These are phyloP conservation scores for Pleurotus cornucopiae DNA, from an alignment of 768 basidiomycete genomes.

Conservation along the genomic window DNA sequence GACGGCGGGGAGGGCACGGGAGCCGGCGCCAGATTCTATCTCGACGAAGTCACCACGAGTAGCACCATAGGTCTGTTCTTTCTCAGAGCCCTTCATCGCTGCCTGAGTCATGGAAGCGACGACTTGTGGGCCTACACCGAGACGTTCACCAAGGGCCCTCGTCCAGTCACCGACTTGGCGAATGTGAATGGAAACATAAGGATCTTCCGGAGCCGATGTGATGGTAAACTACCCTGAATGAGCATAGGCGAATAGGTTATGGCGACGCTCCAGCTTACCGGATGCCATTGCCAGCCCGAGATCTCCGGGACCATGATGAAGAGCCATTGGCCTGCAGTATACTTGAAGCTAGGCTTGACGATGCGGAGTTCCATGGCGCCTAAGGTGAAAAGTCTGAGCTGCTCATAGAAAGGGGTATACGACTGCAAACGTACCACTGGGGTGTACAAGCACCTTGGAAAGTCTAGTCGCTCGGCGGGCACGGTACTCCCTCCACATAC, in stretches of 20 bases:
- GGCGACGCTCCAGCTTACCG: slow-evolving; percentile 50
- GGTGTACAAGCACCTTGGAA: slow-evolving; percentile 85
- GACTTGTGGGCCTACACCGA: slow-evolving; percentile 76
- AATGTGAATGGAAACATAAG: slow-evolving; percentile 88
- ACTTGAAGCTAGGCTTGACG: slow-evolving; percentile 87
- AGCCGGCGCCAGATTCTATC: slow-evolving; percentile 48
- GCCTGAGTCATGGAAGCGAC: slow-evolving; percentile 76
- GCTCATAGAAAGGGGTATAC: too few relatives aligned
- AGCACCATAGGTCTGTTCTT: slow-evolving; percentile 39
- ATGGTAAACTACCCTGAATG: slow-evolving; percentile 73
- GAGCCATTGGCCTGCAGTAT: slow-evolving; percentile 89
- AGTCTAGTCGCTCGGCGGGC: slow-evolving; percentile 74
- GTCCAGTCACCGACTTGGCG: slow-evolving; percentile 94
- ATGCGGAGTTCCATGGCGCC: slow-evolving; percentile 94
- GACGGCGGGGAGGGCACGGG: slow-evolving; percentile 59
- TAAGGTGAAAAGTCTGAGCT: slow-evolving; percentile 15
- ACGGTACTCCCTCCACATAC: slow-evolving; percentile 80
- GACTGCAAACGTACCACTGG: slow-evolving; percentile 55
- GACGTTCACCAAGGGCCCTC: slow-evolving; percentile 74
- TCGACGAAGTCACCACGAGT: slow-evolving; percentile 81
- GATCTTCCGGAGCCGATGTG: slow-evolving; percentile 92
- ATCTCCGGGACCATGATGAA: slow-evolving; percentile 88
- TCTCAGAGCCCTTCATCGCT: slow-evolving; percentile 74
- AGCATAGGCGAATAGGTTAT: slow-evolving; percentile 5
- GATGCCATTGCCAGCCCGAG: slow-evolving; percentile 88